Base-by-base conservation (phyloP, 768 basidiomycete genomes). In the Leccinum imitatum region DNA sequence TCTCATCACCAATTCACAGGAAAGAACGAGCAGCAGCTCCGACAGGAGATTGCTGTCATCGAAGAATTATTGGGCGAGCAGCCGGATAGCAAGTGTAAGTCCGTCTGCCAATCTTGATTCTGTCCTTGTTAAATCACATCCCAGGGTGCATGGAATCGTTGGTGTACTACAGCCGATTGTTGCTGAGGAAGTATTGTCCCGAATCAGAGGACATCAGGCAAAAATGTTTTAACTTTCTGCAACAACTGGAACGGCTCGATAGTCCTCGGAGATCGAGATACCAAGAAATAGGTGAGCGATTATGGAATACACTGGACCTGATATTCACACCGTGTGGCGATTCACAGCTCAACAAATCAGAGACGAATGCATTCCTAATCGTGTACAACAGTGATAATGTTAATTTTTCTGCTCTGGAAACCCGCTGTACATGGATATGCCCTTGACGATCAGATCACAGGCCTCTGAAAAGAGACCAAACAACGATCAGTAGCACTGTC, bases 121-220 rank as follows among this genome's bases (percentile, higher is more conserved):
- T 13, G 23, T 17, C 17, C 10, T 37, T 35, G 21, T 21, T 57
- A 6, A 51, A 56, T 27, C 21, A 6, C 17, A 3, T 33, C 2
- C 17, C 61, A 97, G 95, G 95, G 95, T 96, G 94, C 69, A 87
- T 98, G 82, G 94, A 96, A 67, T 92, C 93, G 0, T 80, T 97
- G 39, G 87, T 94, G 1, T 83, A 91, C 66, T 97, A 97, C 75
- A 88, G 88, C 68, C 79, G 77, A 27, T 73, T 93, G n/a, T 73
- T 93, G 27, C 60, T 90, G n/a, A 74, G 72, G 56, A 79, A 84
- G 33, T 77, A 84, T 63, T 57, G 75, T 3, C 64, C 71, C 10
- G 61, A 76, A 23, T 73, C 77, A n/a, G 72, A 67, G n/a, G 68
- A 66, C n/a, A 64, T 84, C 59, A 73, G 63, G 27, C 67, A 75